Base-by-base conservation (phyloP, 805 yeast species). In the Schwanniomyces yamadae region DNA sequence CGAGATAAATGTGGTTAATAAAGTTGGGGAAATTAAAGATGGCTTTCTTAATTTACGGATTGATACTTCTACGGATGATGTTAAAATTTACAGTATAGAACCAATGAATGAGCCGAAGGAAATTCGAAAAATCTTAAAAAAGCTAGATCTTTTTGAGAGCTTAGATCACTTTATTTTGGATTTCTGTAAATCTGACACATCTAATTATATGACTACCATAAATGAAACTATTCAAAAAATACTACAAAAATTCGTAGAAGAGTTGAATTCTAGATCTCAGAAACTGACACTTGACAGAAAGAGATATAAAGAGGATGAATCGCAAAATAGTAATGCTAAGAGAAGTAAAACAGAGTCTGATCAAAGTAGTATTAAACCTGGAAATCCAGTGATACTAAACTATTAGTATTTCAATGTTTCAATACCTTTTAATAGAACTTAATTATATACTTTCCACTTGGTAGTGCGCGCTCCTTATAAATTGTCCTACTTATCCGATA, bases 1-100 rank as follows among this genome's bases (percentile, higher is more conserved):
- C 8, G 22, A 17, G 13, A 20, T 24, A 13, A 34, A 33, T n/a
- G 12, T 34, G 17, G 19, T 14, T n/a, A 19, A 33, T 3, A 32
- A 28, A n/a, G 16, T 17, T 18, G 31, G 28, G 1, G 20, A 19
- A 15, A 9, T 19, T 6, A 18, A 28, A 12, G 9, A 12, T 12
- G 31, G 19, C 2, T 5, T 8, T 7, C 18, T 28, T 18, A 28
- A 28, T 8, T 19, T 28, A n/a, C 11, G 13, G 5, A 16, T 28
- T 5, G 8, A 22, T 2, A 28, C 11, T 8, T 5, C 12, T 16
- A 7, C 6, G 5, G 15, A 28, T 4, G 31, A 23, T 3, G 4
- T 12, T 4, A 19, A 28, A 8, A n/a, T 11, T 28, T 28, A 28
- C 11, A 19, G 7, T 4, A 4, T 28, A 6, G 12, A 28, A 12